Evolutionary conservation across 306 rosid genomes (phyloP).

Genomic region (Lupinus albus): DNA sequence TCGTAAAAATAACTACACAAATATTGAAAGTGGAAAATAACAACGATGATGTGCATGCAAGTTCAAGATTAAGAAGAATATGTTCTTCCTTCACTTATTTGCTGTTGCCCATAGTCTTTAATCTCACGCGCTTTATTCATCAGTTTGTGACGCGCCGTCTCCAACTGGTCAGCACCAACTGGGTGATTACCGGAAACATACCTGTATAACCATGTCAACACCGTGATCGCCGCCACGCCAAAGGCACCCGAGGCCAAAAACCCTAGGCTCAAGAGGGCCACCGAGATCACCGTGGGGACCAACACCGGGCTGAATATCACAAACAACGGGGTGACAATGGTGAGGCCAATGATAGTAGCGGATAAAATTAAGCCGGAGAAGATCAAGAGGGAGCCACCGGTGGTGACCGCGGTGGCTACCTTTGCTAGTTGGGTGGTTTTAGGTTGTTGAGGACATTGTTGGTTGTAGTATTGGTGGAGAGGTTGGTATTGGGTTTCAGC

Average conservation of each 20-base stretch:
- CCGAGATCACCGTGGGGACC: slow-evolving; percentile 58
- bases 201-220: slow-evolving; percentile 68
- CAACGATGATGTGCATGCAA: neutral
- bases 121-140: slow-evolving; percentile 71
- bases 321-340: slow-evolving; percentile 62
- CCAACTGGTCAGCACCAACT: slow-evolving; percentile 55
- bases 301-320: slow-evolving; percentile 89
- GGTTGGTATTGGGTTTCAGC: slow-evolving; percentile 48
- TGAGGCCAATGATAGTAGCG: slow-evolving; percentile 57
- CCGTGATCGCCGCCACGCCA: slow-evolving; percentile 70
- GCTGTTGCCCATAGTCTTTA: slow-evolving; percentile 73
- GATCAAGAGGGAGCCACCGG: slow-evolving; percentile 66
- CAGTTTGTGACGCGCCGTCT: slow-evolving; percentile 54
- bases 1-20: neutral
- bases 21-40: neutral
- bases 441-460: slow-evolving; percentile 3
- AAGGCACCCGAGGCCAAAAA: slow-evolving; percentile 72
- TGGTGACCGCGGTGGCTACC: slow-evolving; percentile 64
- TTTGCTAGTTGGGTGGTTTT: slow-evolving; percentile 52
- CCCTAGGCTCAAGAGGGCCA: slow-evolving; percentile 52
- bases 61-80: slow-evolving; percentile 39
- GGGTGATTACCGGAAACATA: slow-evolving; percentile 62
- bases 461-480: neutral
- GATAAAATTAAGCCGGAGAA: slow-evolving; percentile 58
- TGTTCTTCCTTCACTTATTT: slow-evolving; percentile 42